Conservation (phyloP, 352 stramenopile species). For the Phytophthora citricola region DNA sequence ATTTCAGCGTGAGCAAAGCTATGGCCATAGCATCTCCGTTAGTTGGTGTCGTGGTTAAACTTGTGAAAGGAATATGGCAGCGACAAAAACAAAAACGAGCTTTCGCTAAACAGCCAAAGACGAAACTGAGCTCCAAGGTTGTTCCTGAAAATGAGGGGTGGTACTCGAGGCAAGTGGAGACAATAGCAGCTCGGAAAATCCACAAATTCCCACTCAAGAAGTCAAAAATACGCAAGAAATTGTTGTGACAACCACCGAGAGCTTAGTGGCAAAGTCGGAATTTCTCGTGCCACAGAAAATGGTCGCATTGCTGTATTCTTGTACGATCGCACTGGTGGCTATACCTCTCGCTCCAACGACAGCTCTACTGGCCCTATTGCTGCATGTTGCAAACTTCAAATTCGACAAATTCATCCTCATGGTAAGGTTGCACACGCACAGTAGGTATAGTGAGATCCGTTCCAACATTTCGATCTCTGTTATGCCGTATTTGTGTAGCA, state of each 20-base stretch:
- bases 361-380: constrained; percentile 55
- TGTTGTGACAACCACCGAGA: neutral
- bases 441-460: neutral
- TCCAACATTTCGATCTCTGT: neutral
- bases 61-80: constrained; percentile 19
- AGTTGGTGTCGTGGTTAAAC: constrained; percentile 32
- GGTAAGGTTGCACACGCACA: constrained; percentile 23
- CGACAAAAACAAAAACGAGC: constrained; percentile 20
- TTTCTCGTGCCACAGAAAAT: constrained; percentile 86
- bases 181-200: neutral
- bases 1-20: constrained; percentile 78
- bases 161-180: neutral
- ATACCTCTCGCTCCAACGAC: constrained; percentile 72
- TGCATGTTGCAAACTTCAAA: constrained; percentile 83
- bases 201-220: constrained; percentile 2
- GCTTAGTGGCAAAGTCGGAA: constrained; percentile 51
- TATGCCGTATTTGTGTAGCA: constrained; percentile 27
- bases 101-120: neutral
- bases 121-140: constrained; percentile 19
- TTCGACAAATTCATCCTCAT: constrained; percentile 82
- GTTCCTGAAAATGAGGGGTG: constrained; percentile 22
- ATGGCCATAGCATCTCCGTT: constrained; percentile 43
- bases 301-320: constrained; percentile 83
- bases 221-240: neutral
- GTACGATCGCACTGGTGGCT: constrained; percentile 72